Evolutionary conservation across 495 filamentous ascomycete genomes (phyloP), one percentile per base, ranked within the genome.

Genomic region (Aspergillus avenaceus): DNA sequence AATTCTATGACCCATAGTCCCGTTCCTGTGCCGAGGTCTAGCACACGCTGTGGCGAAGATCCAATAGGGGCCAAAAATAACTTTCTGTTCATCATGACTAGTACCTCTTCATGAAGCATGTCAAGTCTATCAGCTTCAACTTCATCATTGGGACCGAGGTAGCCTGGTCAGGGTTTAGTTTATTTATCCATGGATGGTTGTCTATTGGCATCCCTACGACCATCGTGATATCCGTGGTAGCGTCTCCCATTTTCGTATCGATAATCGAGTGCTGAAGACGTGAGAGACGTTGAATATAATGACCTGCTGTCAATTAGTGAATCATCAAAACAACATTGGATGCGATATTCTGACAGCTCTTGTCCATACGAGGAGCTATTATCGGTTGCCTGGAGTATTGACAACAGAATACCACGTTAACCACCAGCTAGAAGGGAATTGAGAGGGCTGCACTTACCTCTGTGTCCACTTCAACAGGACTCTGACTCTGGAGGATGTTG

Each of bases 1-100:
- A 34, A 34, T 13, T 34, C 14, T n/a, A 81, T 76, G 12, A 75
- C 67, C 78, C 80, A 82, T 3, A 78, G 67, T 6, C 82, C 80
- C 5, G 80, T 83, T 8, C 61, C 61, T 13, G 61, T 61, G 7
- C 75, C 75, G n/a, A 78, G 47, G 47, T 80, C 74, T 8, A 78
- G 58, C 8, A 77, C 70, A 18, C 56, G 67, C 26, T 72, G 66
- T 5, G 70, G 72, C 12, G 71, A 45, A 34, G 5, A 34, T n/a
- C 12, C 29, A 8, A 34, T 34, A 4, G 29, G n/a, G 29, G 29
- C 29, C 14, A 34, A n/a, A 34, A 34, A 34, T n/a, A 34, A n/a
- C 4, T 34, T 34, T n/a, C 29, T 34, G 29, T 34, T n/a, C 11
- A 34, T 34, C 29, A 34, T 34, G 11, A 34, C 29, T 3, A 34